A percentile compares a stretch with the other conserved stretches of the same genome.
phyloP scores from a whole-genome alignment of 495 filamentous ascomycete genomes.

The Penicillium cataractarum region DNA sequence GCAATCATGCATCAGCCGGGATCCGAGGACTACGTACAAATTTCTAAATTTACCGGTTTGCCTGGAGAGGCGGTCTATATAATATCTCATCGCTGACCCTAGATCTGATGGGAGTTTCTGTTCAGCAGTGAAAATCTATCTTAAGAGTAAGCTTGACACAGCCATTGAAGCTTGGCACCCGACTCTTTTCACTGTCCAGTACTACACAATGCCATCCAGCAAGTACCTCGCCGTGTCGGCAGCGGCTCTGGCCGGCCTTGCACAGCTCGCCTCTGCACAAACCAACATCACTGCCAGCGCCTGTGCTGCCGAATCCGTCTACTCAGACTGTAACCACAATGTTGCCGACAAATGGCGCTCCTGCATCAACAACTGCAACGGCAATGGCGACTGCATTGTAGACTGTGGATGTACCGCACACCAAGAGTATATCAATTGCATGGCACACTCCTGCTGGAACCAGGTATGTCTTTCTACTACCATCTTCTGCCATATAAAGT shows the following conservation, averaged over 20 bases:
- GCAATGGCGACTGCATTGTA: constrained; percentile 30
- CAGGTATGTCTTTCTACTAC: constrained; percentile 21
- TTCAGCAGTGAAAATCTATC: neutral
- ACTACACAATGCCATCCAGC: constrained; percentile 22
- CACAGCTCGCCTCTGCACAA: constrained; percentile 24
- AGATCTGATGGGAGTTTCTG: no score
- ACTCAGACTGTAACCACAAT: constrained; percentile 27
- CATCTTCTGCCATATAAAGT: neutral
- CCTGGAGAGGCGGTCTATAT: constrained; percentile 1
- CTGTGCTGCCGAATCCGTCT: constrained; percentile 25
- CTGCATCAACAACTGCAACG: constrained; percentile 27
- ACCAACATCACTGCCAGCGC: constrained; percentile 31
- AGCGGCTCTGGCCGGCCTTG: constrained; percentile 20
- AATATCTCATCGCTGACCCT: neutral
- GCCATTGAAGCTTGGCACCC: no score
- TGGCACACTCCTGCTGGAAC: constrained; percentile 37
- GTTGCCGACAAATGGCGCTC: constrained; percentile 30
- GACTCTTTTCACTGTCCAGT: neutral
- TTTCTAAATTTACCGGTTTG: constrained; percentile 3
- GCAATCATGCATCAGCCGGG: constrained; percentile 9
- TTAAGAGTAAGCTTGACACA: no score
- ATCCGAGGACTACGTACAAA: neutral
- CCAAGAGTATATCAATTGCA: constrained; percentile 38
- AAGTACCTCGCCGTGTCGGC: constrained; percentile 21
- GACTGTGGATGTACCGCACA: constrained; percentile 34